Conservation (phyloP, 1,284 basidiomycete genomes). For the Pyrrhoderma lamaoense region DNA sequence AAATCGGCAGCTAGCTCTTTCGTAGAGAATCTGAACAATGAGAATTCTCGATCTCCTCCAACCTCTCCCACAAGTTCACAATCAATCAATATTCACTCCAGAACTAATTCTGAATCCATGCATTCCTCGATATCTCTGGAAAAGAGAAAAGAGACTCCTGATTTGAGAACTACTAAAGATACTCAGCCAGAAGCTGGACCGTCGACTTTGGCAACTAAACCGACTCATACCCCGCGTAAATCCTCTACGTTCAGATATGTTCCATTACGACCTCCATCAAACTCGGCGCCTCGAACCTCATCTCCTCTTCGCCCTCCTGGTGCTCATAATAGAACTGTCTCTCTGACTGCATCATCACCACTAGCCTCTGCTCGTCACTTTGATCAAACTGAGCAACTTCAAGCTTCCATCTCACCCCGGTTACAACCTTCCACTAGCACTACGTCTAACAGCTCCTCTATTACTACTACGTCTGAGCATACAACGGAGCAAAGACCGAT, state of each 20-base stretch:
- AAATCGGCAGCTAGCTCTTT: background rate
- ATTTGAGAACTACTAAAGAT: background rate
- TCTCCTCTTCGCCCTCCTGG: constrained; percentile 16
- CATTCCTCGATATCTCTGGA: too few species aligned
- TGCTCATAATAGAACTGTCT: constrained; percentile 2
- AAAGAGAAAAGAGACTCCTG: background rate
- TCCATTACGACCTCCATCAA: constrained; percentile 14
- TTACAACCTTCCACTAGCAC: background rate
- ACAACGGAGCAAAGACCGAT: background rate
- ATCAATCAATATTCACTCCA: background rate
- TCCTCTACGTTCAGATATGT: constrained; percentile 19
- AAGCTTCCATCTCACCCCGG: too few species aligned
- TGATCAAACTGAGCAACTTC: background rate
- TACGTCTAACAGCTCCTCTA: background rate
- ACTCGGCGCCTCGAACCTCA: constrained; percentile 15
- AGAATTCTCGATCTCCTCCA: too few species aligned
- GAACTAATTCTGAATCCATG: too few species aligned
- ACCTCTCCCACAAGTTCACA: background rate
- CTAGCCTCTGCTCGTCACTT: constrained; percentile 5
- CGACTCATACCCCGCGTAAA: constrained; percentile 8
- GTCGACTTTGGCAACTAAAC: constrained; percentile 1
- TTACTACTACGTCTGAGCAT: background rate
- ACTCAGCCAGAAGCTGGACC: constrained; percentile 9
- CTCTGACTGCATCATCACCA: constrained; percentile 11
- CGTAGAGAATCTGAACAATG: too few species aligned